Percentiles rank a stretch among this genome's conserved stretches.
These are phyloP conservation scores for Pseudogymnoascus sp. DNA, from an alignment of 2,329 filamentous ascomycete genomes.

Conservation along the genomic window DNA sequence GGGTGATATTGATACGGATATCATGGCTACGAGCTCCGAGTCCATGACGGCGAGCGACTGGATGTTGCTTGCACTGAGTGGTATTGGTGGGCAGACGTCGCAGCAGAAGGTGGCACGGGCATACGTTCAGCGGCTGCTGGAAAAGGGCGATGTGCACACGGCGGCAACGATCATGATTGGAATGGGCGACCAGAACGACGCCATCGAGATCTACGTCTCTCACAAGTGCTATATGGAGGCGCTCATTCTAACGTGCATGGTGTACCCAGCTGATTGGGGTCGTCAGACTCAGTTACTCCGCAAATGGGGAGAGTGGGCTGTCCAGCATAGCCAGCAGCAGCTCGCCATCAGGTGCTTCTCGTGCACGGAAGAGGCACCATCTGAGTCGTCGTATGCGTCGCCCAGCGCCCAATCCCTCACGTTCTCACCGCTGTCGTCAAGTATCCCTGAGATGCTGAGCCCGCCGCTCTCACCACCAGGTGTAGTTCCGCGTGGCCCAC, in stretches of 20 bases:
- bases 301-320: slow-evolving; percentile 91
- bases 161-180: slow-evolving; percentile 89
- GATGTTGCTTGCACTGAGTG: slow-evolving; percentile 90
- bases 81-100: slow-evolving; percentile 68
- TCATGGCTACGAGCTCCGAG: slow-evolving; percentile 71
- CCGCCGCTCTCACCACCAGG: slow-evolving; percentile 68
- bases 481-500: slow-evolving; percentile 45
- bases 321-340: slow-evolving; percentile 79
- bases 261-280: slow-evolving; percentile 82
- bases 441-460: slow-evolving; percentile 55
- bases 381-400: slow-evolving; percentile 73
- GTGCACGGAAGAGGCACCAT: slow-evolving; percentile 76
- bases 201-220: slow-evolving; percentile 91
- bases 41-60: slow-evolving; percentile 92
- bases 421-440: slow-evolving; percentile 49
- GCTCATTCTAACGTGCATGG: slow-evolving; percentile 74
- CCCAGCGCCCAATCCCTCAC: slow-evolving; percentile 62
- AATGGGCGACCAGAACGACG: slow-evolving; percentile 86
- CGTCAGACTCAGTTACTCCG: slow-evolving; percentile 79
- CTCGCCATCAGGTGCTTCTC: slow-evolving; percentile 89
- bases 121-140: slow-evolving; percentile 82
- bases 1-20: slow-evolving; percentile 72
- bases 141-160: slow-evolving; percentile 83
- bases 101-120: slow-evolving; percentile 86
- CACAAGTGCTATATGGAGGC: slow-evolving; percentile 91